Base-by-base conservation (phyloP, 2,329 filamentous ascomycete genomes). In the Aspergillus ustus region DNA sequence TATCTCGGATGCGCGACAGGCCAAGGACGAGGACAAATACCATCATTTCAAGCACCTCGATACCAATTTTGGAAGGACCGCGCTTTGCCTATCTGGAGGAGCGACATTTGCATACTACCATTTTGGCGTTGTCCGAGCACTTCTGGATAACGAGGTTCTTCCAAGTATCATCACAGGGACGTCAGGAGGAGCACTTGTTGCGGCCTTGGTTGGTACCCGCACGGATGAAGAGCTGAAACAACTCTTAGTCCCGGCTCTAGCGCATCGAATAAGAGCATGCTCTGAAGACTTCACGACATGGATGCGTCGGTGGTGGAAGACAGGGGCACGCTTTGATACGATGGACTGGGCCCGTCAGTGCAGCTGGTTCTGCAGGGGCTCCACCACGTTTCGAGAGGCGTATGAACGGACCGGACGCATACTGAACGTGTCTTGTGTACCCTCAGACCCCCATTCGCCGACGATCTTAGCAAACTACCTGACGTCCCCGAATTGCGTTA, bases 91-190 rank as follows among this genome's bases (percentile, higher is more conserved):
- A 1, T 97, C 93, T 4, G 95, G 95, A 2, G 95, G 95, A 0
- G 95, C 94, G 3, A 91, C 91, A 0, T 97, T 99, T 77, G 93
- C 95, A 5, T 98, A 97, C 75, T 98, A 98, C 75, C 95, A 99
- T 75, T 92, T 97, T 66, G 95, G 95, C 11, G 91, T 99, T 9
- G 87, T 95, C 53, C 94, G 92, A 75, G 94, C 93, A 8, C 83
- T 98, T 4, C 82, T 98, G 6, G 95, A 98, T 70, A 91, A 92
- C 13, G 86, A 91, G 61, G 83, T 96, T 1, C 81, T 99, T 0
- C 95, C 95, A 0, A 91, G 96, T 65, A 94, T 99, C 68, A 97
- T 99, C 66, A 97, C 95, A 0, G 95, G 95, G 11, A 99, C 95
- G 2, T 97, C 93, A 63, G 95, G 95, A 6, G 95, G 95, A 55